Percentiles rank a stretch among this genome's conserved stretches.
These are phyloP conservation scores for Pterulicium gracile DNA, from an alignment of 1,284 basidiomycete species.

Conservation along the genomic window DNA sequence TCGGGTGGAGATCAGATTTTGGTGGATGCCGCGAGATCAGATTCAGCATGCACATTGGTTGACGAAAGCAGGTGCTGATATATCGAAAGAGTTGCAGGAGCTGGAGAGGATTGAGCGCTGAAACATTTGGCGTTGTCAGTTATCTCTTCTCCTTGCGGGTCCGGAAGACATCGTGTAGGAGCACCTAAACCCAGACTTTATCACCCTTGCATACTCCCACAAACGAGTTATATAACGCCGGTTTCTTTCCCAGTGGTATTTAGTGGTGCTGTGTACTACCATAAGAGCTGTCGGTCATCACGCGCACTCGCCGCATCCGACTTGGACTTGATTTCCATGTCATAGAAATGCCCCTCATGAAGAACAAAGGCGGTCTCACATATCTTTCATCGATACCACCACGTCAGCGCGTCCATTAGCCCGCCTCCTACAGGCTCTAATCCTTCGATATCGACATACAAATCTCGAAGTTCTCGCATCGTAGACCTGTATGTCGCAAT, in stretches of 20 bases:
- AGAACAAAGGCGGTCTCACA: too few species aligned
- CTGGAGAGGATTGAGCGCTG: background rate
- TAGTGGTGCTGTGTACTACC: too few species aligned
- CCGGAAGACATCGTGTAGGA: too few species aligned
- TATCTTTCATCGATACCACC: too few species aligned
- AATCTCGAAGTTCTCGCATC: background rate
- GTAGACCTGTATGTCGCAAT: background rate
- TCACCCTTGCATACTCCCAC: background rate
- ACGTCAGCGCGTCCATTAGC: background rate
- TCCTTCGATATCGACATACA: background rate
- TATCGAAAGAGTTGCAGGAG: background rate
- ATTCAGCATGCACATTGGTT: background rate
- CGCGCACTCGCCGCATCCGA: too few species aligned
- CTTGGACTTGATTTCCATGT: too few species aligned
- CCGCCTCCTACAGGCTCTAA: background rate
- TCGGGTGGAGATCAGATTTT: background rate
- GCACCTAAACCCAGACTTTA: too few species aligned
- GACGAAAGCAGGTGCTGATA: background rate
- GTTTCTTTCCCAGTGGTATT: too few species aligned
- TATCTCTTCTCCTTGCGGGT: background rate
- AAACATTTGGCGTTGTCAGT: background rate
- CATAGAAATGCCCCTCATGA: too few species aligned
- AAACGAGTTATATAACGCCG: too few species aligned
- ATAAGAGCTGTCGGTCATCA: too few species aligned
- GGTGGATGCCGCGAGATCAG: background rate